phyloP scores from a whole-genome alignment of 2,329 filamentous ascomycete species.

The Exophiala bonariae region DNA sequence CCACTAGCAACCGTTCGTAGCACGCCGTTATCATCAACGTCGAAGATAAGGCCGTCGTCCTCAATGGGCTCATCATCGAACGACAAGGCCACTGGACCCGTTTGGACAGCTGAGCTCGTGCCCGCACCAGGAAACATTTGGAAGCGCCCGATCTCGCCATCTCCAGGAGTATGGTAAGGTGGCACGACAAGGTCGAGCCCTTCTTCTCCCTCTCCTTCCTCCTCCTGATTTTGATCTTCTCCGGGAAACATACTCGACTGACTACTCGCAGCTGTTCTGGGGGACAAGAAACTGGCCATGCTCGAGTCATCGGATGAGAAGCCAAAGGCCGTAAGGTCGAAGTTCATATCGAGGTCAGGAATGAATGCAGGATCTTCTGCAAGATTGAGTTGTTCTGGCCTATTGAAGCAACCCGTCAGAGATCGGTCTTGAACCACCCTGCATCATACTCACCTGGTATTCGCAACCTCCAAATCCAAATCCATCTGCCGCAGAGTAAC shows the following conservation, averaged over 20 bases:
- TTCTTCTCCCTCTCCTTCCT: slow-evolving; percentile 26
- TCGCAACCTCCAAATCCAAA: slow-evolving; percentile 70
- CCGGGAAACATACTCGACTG: slow-evolving; percentile 33
- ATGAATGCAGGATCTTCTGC: slow-evolving; percentile 81
- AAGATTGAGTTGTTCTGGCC: slow-evolving; percentile 73
- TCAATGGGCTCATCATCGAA: slow-evolving; percentile 54
- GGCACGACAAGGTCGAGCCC: slow-evolving; percentile 48
- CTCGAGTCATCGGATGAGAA: slow-evolving; percentile 36
- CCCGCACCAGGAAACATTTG: slow-evolving; percentile 34
- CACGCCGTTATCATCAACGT: slow-evolving; percentile 32
- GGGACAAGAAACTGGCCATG: slow-evolving; percentile 28
- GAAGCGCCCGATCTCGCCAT: slow-evolving; percentile 31
- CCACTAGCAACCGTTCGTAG: no score
- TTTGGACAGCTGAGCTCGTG: slow-evolving; percentile 37
- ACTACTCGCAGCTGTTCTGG: slow-evolving; percentile 24
- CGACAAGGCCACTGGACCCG: slow-evolving; percentile 29
- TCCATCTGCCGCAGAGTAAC: slow-evolving; percentile 58
- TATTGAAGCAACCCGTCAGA: slow-evolving; percentile 39
- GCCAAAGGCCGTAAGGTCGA: slow-evolving; percentile 51
- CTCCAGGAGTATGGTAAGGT: slow-evolving; percentile 45
- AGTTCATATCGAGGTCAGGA: slow-evolving; percentile 61
- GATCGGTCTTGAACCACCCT: slow-evolving; percentile 55
- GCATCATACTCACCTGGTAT: slow-evolving; percentile 65
- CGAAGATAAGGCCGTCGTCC: slow-evolving; percentile 58
- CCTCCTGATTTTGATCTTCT: no score